Conservation (phyloP, 176 grass and related monocot species). For the Musa beccarii region DNA sequence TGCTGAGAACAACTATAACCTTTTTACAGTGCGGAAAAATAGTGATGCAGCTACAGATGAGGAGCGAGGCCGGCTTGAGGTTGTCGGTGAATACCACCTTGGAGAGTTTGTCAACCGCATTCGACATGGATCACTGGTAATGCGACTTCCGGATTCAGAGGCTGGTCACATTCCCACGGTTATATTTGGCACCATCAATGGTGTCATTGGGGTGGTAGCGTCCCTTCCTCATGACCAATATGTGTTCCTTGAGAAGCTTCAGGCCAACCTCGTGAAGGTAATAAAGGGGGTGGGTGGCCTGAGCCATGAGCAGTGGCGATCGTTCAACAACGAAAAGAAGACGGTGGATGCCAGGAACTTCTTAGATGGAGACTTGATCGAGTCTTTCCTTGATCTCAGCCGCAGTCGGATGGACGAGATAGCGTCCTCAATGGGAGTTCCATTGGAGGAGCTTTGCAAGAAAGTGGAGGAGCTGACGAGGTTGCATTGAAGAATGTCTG, state of each 20-base stretch:
- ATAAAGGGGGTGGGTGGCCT: slow-evolving; percentile 82
- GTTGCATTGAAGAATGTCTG: slow-evolving; percentile 40
- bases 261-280: slow-evolving; percentile 57
- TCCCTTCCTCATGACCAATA: slow-evolving; percentile 79
- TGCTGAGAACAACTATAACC: slow-evolving; percentile 83
- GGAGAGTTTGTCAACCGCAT: slow-evolving; percentile 84
- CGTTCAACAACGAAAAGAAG: slow-evolving; percentile 78
- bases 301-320: slow-evolving; percentile 83
- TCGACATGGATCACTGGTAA: slow-evolving; percentile 76
- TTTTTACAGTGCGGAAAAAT: slow-evolving; percentile 83
- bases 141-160: slow-evolving; percentile 64
- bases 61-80: slow-evolving; percentile 68
- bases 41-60: slow-evolving; percentile 95
- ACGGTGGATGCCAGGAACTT: slow-evolving; percentile 50
- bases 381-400: slow-evolving; percentile 81
- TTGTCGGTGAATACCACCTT: slow-evolving; percentile 81
- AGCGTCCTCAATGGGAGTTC: slow-evolving; percentile 46
- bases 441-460: slow-evolving; percentile 76
- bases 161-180: slow-evolving; percentile 59
- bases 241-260: slow-evolving; percentile 75
- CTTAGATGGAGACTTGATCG: slow-evolving; percentile 83
- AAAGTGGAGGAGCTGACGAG: slow-evolving; percentile 88
- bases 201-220: slow-evolving; percentile 77
- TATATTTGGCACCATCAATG: slow-evolving; percentile 85
- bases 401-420: slow-evolving; percentile 74